These are phyloP conservation scores for Cystobasidium slooffiae DNA, from an alignment of 1,284 basidiomycete species.

Conservation along the genomic window DNA sequence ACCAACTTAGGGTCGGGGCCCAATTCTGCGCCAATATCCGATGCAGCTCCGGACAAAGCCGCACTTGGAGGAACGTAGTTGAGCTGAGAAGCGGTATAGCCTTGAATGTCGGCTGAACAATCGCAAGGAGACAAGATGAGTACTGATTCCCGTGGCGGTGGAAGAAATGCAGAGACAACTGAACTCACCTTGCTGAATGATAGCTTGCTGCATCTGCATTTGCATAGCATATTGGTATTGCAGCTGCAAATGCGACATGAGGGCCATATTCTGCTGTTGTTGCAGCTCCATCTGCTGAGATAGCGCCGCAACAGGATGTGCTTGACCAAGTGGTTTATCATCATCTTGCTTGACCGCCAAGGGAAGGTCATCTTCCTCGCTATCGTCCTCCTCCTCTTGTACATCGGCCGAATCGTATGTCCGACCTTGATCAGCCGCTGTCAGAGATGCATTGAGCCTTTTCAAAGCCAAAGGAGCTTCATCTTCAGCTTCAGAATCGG, in stretches of 20 bases:
- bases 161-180: neutral
- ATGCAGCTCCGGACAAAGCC: slow-evolving; percentile 20
- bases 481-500: slow-evolving; percentile 26
- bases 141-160: neutral
- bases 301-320: slow-evolving; percentile 29
- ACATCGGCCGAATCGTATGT: slow-evolving; percentile 13
- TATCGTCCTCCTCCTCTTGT: slow-evolving; percentile 29
- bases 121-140: neutral
- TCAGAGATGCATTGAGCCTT: slow-evolving; percentile 13
- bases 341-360: slow-evolving; percentile 32
- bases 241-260: slow-evolving; percentile 30
- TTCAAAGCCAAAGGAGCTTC: slow-evolving; percentile 24
- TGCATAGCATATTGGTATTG: slow-evolving; percentile 25
- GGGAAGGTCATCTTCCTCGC: slow-evolving; percentile 35
- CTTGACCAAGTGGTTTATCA: slow-evolving; percentile 34
- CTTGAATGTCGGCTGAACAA: slow-evolving; percentile 19
- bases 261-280: slow-evolving; percentile 24
- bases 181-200: slow-evolving; percentile 38
- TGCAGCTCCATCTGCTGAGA: slow-evolving; percentile 36
- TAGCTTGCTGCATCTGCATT: slow-evolving; percentile 24
- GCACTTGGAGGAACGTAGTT: slow-evolving; percentile 5
- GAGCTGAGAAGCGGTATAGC: slow-evolving; percentile 25
- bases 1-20: slow-evolving; percentile 35
- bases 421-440: slow-evolving; percentile 8
- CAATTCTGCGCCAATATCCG: slow-evolving; percentile 11